Percentiles rank a stretch among this genome's conserved stretches.
Evolutionary conservation across 139 green algal genomes (phyloP).

Genomic region (Microglena sp.): DNA sequence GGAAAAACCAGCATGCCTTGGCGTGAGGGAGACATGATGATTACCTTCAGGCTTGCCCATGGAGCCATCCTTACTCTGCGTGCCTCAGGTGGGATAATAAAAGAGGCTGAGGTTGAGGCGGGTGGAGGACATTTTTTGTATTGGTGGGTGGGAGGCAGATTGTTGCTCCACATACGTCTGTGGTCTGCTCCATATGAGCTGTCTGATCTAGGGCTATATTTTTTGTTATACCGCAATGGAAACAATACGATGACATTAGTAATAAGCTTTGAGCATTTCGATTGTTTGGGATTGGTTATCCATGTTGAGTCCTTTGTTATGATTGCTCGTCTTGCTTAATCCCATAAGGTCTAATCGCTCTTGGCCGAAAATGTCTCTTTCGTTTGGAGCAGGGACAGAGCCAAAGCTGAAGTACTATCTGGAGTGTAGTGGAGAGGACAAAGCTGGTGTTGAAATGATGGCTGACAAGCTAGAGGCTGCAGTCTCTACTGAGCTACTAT

Average conservation of each 20-base stretch:
- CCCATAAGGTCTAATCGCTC: too few species aligned
- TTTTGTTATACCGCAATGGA: too few species aligned
- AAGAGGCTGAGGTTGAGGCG: not conserved
- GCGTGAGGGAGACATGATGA: constrained; percentile 58
- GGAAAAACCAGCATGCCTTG: constrained; percentile 44
- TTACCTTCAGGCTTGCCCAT: constrained; percentile 46
- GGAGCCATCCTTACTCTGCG: constrained; percentile 44
- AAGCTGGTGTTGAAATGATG: constrained; percentile 3
- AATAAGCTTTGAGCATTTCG: too few species aligned
- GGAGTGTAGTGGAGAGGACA: constrained; percentile 24
- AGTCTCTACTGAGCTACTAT: constrained; percentile 30
- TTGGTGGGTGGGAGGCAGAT: not conserved
- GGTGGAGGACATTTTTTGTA: not conserved
- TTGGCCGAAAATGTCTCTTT: too few species aligned
- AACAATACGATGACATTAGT: too few species aligned
- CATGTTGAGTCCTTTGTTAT: too few species aligned
- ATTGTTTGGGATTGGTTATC: too few species aligned
- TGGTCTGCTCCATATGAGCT: too few species aligned
- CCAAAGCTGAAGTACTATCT: constrained; percentile 75
- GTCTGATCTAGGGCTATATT: too few species aligned
- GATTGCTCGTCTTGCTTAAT: too few species aligned
- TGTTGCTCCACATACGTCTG: too few species aligned
- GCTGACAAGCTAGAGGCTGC: constrained; percentile 26
- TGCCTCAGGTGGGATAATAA: constrained; percentile 39
- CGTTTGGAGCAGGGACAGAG: constrained; percentile 53